Percentiles rank a stretch among this genome's conserved stretches.
phyloP scores from a whole-genome alignment of 2,329 filamentous ascomycete genomes.

The Trichocomaceae sp. region DNA sequence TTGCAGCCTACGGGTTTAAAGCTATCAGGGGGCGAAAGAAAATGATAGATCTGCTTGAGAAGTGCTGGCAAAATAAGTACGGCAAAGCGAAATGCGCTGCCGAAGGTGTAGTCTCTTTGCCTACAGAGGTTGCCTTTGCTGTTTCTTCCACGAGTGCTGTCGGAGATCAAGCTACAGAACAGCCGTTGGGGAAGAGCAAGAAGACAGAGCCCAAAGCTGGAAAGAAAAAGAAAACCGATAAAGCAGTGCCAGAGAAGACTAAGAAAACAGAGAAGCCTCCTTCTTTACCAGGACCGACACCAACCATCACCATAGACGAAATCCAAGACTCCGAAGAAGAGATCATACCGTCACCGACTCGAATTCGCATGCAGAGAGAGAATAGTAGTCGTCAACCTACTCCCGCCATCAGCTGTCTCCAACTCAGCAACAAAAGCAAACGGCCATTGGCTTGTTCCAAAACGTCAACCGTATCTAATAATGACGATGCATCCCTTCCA shows the following conservation, averaged over 20 bases:
- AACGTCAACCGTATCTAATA: background rate
- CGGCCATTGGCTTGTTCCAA: conserved; percentile 10
- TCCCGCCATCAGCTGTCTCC: conserved; percentile 1
- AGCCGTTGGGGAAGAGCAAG: conserved; percentile 9
- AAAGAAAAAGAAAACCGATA: background rate
- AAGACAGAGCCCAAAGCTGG: conserved; percentile 23
- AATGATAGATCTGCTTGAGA: conserved; percentile 63
- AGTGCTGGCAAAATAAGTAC: conserved; percentile 62
- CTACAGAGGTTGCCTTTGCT: background rate
- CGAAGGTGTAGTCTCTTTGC: background rate
- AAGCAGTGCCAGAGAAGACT: background rate
- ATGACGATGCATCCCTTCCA: conserved; percentile 21
- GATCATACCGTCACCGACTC: conserved; percentile 24
- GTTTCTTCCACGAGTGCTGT: background rate
- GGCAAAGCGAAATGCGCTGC: background rate
- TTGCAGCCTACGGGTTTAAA: conserved; percentile 66
- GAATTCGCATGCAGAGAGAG: conserved; percentile 17
- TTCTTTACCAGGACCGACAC: conserved; percentile 10
- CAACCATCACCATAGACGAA: conserved; percentile 26
- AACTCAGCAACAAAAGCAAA: background rate
- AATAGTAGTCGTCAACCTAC: background rate
- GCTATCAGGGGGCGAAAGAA: conserved; percentile 59
- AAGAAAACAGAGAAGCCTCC: background rate
- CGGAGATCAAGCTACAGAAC: background rate
- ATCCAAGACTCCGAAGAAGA: conserved; percentile 36